Evolutionary conservation across 1,284 basidiomycete species (phyloP).

Genomic region (Meripilus lineatus): DNA sequence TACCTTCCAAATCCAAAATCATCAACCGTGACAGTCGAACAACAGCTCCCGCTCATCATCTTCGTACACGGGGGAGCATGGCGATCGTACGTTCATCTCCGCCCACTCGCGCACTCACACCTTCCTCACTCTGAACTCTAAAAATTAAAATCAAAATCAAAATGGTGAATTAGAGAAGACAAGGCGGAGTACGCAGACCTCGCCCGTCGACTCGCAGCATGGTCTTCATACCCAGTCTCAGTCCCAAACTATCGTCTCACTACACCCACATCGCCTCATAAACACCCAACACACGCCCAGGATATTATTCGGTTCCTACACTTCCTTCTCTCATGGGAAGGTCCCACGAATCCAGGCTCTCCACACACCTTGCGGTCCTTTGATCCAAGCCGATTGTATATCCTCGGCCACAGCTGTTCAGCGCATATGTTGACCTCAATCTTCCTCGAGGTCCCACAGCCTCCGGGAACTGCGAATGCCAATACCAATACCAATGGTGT

Average conservation of each 20-base stretch:
- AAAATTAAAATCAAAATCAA: too few relatives aligned
- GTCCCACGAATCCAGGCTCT: constrained; percentile 22
- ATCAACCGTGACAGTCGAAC: background rate
- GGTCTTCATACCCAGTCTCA: constrained; percentile 52
- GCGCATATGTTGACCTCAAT: constrained; percentile 76
- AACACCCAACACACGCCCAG: constrained; percentile 66
- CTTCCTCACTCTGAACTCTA: constrained; percentile 8
- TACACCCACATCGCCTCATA: constrained; percentile 34
- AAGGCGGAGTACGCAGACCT: constrained; percentile 54
- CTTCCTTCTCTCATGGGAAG: constrained; percentile 44
- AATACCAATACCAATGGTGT: too few relatives aligned
- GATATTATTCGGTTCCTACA: constrained; percentile 59
- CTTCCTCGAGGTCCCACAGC: constrained; percentile 59
- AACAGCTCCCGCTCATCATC: constrained; percentile 27
- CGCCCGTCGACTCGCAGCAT: constrained; percentile 44
- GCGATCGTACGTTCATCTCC: constrained; percentile 49
- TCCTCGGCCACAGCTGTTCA: constrained; percentile 74
- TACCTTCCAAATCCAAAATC: constrained; percentile 22
- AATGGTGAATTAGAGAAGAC: too few relatives aligned
- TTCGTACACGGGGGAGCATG: constrained; percentile 81
- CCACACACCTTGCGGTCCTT: constrained; percentile 33
- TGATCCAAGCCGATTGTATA: constrained; percentile 40
- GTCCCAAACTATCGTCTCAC: constrained; percentile 76
- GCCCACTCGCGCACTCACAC: background rate
- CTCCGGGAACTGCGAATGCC: constrained; percentile 34